A percentile compares a stretch with the other conserved stretches of the same genome.
Conservation (phyloP, 2,329 filamentous ascomycete species). For the Diaporthe humulicola region DNA sequence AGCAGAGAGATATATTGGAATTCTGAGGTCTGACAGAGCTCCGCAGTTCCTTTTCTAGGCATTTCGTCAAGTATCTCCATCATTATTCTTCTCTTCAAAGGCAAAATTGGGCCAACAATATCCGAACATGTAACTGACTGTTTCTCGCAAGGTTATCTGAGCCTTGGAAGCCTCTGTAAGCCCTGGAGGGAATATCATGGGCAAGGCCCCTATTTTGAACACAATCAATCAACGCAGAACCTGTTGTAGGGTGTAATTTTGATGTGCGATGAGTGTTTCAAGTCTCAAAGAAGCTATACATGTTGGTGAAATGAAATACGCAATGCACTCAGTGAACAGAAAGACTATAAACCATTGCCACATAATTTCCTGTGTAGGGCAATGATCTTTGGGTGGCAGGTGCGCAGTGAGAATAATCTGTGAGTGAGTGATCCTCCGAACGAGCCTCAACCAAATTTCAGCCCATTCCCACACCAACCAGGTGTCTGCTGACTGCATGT, state of each 20-base stretch:
- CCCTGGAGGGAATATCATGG: too few relatives aligned
- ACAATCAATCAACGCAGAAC: accelerated
- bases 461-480: neutral
- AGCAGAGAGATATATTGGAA: too few relatives aligned
- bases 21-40: too few relatives aligned
- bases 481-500: conserved; percentile 3
- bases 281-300: neutral
- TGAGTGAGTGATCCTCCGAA: neutral
- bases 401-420: neutral
- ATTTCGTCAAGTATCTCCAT: neutral
- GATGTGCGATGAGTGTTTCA: neutral
- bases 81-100: neutral
- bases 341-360: neutral
- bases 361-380: neutral
- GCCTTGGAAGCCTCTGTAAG: too few relatives aligned
- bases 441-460: neutral
- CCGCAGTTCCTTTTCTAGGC: neutral
- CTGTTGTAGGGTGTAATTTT: neutral
- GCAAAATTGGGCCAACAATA: neutral
- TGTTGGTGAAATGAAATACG: neutral
- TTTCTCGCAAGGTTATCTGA: neutral
- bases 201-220: too few relatives aligned
- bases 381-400: neutral
- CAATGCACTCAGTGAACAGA: neutral
- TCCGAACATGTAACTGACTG: neutral